A percentile compares a stretch with the other conserved stretches of the same genome.
Evolutionary conservation across 2,329 filamentous ascomycete species (phyloP).

Genomic region (Colletotrichum aenigma): DNA sequence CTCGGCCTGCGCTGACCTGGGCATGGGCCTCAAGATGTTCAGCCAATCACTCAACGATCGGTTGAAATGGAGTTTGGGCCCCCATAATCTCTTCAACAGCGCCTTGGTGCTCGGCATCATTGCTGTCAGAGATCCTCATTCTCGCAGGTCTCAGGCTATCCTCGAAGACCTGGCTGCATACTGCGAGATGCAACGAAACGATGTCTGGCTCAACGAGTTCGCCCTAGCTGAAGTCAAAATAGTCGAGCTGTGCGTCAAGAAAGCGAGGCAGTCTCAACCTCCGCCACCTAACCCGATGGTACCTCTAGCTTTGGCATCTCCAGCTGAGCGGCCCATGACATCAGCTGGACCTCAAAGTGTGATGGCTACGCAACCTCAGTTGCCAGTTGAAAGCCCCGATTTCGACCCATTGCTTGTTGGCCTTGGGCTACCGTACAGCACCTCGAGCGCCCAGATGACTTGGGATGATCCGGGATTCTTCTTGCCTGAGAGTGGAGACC

Average conservation of each 20-base stretch:
- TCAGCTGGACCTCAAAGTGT: background rate
- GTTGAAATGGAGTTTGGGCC: slow-evolving; percentile 35
- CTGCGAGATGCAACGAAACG: slow-evolving; percentile 42
- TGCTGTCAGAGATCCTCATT: slow-evolving; percentile 32
- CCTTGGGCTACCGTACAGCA: slow-evolving; percentile 9
- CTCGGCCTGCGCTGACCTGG: slow-evolving; percentile 44
- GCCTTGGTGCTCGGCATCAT: slow-evolving; percentile 39
- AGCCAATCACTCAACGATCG: slow-evolving; percentile 33
- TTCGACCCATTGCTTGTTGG: slow-evolving; percentile 5
- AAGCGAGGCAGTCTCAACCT: slow-evolving; percentile 14
- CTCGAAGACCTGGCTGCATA: slow-evolving; percentile 42
- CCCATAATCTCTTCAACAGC: slow-evolving; percentile 46
- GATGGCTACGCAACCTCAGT: background rate
- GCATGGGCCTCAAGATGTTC: slow-evolving; percentile 36
- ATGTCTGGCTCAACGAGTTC: slow-evolving; percentile 45
- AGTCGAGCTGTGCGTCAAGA: slow-evolving; percentile 42
- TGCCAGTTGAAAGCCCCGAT: background rate
- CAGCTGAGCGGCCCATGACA: background rate
- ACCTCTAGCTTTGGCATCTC: background rate
- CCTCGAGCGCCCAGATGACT: slow-evolving; percentile 12
- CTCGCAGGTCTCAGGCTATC: slow-evolving; percentile 32
- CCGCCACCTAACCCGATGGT: background rate
- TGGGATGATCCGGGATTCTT: slow-evolving; percentile 15
- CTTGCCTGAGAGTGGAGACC: background rate
- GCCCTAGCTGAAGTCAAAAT: slow-evolving; percentile 44